These are phyloP conservation scores for Aegle marmelos DNA, from an alignment of 345 rosid species.

Conservation along the genomic window DNA sequence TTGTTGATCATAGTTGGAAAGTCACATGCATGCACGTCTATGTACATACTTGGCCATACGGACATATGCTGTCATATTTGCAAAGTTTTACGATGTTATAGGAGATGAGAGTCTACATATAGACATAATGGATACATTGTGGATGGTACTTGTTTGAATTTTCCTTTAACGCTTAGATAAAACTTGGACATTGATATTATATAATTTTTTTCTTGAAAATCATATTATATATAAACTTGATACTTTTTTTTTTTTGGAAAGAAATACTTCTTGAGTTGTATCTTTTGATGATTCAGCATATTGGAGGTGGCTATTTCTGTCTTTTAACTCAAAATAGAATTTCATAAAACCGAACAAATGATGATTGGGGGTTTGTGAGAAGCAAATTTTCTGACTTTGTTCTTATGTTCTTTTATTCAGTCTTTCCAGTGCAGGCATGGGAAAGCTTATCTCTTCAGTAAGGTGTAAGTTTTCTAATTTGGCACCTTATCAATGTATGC, in stretches of 20 bases:
- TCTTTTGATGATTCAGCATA: background rate
- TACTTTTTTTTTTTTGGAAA: background rate
- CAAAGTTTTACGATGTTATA: background rate
- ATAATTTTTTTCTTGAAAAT: background rate
- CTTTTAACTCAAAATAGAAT: background rate
- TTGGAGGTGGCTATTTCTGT: background rate
- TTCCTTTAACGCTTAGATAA: background rate
- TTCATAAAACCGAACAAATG: slow-evolving; percentile 11
- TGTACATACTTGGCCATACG: background rate
- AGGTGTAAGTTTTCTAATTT: slow-evolving; percentile 83
- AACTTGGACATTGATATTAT: background rate
- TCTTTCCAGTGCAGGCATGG: slow-evolving; percentile 89
- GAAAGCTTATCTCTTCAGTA: slow-evolving; percentile 93
- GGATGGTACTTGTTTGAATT: background rate
- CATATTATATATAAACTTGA: background rate
- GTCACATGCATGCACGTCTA: background rate
- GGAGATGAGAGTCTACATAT: background rate
- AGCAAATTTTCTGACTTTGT: slow-evolving; percentile 31
- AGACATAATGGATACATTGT: background rate
- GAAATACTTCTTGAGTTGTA: background rate
- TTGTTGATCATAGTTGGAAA: background rate
- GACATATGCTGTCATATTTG: background rate
- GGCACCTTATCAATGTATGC: slow-evolving; percentile 10
- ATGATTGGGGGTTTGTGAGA: slow-evolving; percentile 14
- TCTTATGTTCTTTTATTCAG: slow-evolving; percentile 51